phyloP scores from a whole-genome alignment of 495 filamentous ascomycete genomes.

The Clavariopsis aquatica region DNA sequence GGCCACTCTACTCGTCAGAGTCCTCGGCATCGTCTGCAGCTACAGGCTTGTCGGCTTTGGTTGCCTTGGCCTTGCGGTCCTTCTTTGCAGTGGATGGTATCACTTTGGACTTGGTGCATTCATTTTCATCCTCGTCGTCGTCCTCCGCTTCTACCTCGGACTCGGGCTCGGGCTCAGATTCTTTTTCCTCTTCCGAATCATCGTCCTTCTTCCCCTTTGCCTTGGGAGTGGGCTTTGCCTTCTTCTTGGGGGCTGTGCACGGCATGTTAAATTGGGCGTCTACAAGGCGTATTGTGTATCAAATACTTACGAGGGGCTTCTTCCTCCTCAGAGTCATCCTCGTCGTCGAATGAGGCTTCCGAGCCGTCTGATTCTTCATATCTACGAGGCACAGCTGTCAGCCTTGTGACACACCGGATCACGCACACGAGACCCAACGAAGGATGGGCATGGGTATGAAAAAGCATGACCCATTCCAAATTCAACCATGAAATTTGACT shows the following conservation, averaged over 20 bases:
- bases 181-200: slow-evolving; percentile 31
- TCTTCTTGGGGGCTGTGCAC: slow-evolving; percentile 33
- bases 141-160: slow-evolving; percentile 20
- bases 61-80: slow-evolving; percentile 31
- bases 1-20: slow-evolving; percentile 8
- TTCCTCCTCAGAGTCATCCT: slow-evolving; percentile 34
- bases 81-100: slow-evolving; percentile 37
- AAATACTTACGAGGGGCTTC: slow-evolving; percentile 33
- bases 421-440: not conserved
- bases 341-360: slow-evolving; percentile 39
- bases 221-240: slow-evolving; percentile 22
- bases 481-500: not conserved
- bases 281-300: not conserved
- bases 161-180: slow-evolving; percentile 24
- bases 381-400: slow-evolving; percentile 27
- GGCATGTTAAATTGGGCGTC: slow-evolving; percentile 13
- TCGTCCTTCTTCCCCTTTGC: slow-evolving; percentile 36
- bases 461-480: slow-evolving; percentile 1
- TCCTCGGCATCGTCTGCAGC: slow-evolving; percentile 41
- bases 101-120: slow-evolving; percentile 36
- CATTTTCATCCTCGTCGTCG: slow-evolving; percentile 32
- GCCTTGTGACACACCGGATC: slow-evolving; percentile 14
- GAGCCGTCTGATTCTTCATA: slow-evolving; percentile 41
- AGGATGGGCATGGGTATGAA: not conserved
- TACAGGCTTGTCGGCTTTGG: slow-evolving; percentile 32